A percentile compares a stretch with the other conserved stretches of the same genome.
Evolutionary conservation across 805 yeast species (phyloP).

Genomic region (Myxozyma melibiosi): DNA sequence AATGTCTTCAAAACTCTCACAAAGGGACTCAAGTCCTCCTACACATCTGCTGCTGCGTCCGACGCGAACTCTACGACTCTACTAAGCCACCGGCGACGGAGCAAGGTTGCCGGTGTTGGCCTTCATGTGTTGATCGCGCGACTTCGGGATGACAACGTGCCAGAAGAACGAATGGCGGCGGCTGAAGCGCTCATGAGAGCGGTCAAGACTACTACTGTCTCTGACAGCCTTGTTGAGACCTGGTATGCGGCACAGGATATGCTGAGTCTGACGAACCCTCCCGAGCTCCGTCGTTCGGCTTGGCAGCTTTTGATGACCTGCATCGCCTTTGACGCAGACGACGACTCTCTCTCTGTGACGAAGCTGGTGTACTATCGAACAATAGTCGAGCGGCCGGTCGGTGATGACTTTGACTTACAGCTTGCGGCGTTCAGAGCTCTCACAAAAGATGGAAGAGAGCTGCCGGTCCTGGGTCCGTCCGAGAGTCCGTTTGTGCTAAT

Average conservation of each 20-base stretch:
- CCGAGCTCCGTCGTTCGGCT: constrained; percentile 51
- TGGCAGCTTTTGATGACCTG: constrained; percentile 59
- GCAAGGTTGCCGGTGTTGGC: constrained; percentile 8
- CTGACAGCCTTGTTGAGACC: constrained; percentile 62
- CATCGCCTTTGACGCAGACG: constrained; percentile 48
- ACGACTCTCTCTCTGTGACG: constrained; percentile 51
- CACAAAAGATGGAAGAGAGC: constrained; percentile 57
- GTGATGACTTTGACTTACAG: constrained; percentile 56
- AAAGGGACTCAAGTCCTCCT: constrained; percentile 37
- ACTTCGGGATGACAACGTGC: constrained; percentile 22
- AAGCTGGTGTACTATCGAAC: constrained; percentile 62
- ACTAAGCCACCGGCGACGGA: constrained; percentile 36
- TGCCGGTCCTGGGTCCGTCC: constrained; percentile 54
- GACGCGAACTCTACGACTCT: constrained; percentile 32
- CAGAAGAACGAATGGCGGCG: constrained; percentile 48
- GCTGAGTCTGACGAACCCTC: constrained; percentile 46
- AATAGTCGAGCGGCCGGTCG: constrained; percentile 52
- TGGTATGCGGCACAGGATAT: constrained; percentile 71
- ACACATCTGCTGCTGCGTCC: constrained; percentile 33
- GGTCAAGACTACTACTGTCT: constrained; percentile 54
- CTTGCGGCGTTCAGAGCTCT: constrained; percentile 51
- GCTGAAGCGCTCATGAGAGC: constrained; percentile 55
- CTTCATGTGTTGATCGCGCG: constrained; percentile 12
- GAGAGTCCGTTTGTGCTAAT: constrained; percentile 48
- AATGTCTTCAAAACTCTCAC: constrained; percentile 40